These are phyloP conservation scores for Alternaria gaisen DNA, from an alignment of 2,329 filamentous ascomycete genomes.

Conservation along the genomic window DNA sequence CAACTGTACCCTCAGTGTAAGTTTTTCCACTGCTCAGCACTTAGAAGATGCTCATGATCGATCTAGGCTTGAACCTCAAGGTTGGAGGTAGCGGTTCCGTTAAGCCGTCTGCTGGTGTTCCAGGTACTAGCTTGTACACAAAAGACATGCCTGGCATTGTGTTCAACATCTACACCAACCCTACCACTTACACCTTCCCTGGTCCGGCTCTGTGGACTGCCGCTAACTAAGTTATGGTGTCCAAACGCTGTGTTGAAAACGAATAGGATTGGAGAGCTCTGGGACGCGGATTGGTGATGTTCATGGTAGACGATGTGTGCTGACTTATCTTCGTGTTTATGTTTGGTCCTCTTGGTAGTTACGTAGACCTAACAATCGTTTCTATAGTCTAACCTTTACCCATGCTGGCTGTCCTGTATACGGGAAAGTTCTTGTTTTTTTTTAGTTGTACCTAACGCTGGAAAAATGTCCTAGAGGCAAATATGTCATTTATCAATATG, in stretches of 20 bases:
- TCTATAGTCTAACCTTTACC: not conserved
- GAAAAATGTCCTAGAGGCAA: too few relatives aligned
- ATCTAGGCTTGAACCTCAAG: constrained; percentile 41
- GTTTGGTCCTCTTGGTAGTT: not conserved
- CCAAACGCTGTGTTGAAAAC: not conserved
- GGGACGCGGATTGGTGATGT: not conserved
- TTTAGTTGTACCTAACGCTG: too few relatives aligned
- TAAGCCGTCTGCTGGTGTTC: constrained; percentile 47
- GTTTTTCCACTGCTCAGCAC: not conserved
- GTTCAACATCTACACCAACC: constrained; percentile 50
- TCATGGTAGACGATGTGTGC: not conserved
- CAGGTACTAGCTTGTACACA: constrained; percentile 55
- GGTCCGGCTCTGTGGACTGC: constrained; percentile 49
- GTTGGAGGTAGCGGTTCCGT: constrained; percentile 56
- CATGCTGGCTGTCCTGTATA: not conserved
- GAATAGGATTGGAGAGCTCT: not conserved
- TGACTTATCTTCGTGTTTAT: constrained; percentile 1
- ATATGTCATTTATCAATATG: too few relatives aligned
- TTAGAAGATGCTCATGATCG: not conserved
- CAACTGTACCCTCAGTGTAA: constrained; percentile 62
- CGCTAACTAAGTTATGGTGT: constrained; percentile 34
- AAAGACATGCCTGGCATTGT: constrained; percentile 55
- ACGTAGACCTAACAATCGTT: not conserved
- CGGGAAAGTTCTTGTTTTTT: too few relatives aligned
- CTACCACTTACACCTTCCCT: constrained; percentile 48